phyloP scores from a whole-genome alignment of 73 alveolate genomes.

The Halteria grandinella region DNA sequence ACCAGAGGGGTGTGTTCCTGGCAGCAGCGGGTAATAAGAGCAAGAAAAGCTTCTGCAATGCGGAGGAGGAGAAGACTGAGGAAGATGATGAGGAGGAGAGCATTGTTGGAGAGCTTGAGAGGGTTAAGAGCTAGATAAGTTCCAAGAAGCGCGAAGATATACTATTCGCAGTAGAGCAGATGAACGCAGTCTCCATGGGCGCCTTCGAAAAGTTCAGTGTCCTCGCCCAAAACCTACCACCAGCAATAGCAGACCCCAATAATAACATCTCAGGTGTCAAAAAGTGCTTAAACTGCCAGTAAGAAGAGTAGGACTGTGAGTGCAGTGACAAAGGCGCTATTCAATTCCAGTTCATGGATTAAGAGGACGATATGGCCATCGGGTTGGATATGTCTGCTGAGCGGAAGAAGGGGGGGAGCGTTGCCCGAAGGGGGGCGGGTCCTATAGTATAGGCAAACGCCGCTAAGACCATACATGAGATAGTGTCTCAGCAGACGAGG shows the following conservation, averaged over 20 bases:
- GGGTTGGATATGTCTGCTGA: neutral
- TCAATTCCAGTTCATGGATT: neutral
- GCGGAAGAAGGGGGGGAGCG: too few relatives aligned
- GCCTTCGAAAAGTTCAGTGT: neutral
- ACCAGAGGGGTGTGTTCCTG: too few relatives aligned
- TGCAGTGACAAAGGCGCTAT: too few relatives aligned
- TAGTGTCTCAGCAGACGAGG: conserved; percentile 6
- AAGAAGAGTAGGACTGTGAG: neutral
- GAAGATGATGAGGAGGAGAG: neutral
- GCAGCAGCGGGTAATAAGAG: too few relatives aligned
- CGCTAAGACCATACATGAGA: conserved; percentile 29
- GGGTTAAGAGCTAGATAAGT: neutral
- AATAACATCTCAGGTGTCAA: neutral
- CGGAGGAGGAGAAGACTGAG: conserved; percentile 29
- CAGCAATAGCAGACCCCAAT: too few relatives aligned
- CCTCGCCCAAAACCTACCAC: too few relatives aligned
- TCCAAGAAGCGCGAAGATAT: conserved; percentile 16
- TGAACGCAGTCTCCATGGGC: neutral
- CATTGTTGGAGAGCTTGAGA: conserved; percentile 29
- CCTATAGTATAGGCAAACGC: conserved; percentile 9
- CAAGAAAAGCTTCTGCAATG: too few relatives aligned
- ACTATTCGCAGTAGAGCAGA: conserved; percentile 20
- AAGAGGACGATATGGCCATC: conserved; percentile 9
- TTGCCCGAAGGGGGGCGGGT: neutral
- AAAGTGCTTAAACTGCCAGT: neutral